Base-by-base conservation (phyloP, 2,329 filamentous ascomycete species). In the Sordariomycetes sp. region DNA sequence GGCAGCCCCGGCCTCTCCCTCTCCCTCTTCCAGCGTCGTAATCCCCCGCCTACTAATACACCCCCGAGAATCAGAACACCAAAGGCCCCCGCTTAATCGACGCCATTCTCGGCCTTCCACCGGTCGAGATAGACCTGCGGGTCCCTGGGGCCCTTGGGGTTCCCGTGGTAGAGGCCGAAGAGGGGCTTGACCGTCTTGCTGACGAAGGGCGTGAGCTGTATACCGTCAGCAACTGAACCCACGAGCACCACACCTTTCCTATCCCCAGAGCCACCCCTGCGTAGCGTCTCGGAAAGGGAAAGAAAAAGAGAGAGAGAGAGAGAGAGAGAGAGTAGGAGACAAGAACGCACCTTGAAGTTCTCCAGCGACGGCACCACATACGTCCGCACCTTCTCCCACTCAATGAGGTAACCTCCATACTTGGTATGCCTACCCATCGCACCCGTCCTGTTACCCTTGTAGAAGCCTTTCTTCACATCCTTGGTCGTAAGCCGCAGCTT, bases 371-470 rank as follows among this genome's bases (percentile, higher is more conserved):
- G 91, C 64, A 89, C 89, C 58, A 88, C 86, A 69, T 90, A 99
- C 57, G 91, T 96, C 71, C 92, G 85, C 66, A 97, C 89, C 74
- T 95, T 96, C 58, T 77, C 72, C 79, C 81, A 95, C 63, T 97
- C 87, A 63, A 97, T 85, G 53, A 84, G 70, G 71, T 94, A 99
- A 55, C 85, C 85, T 70, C 92, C 94, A 68, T 84, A 82, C 69
- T 88, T 87, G 57, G 88, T 91, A 73, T 95, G 89, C 15, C 77
- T 74, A 70, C 94, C 94, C 84, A 95, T 90, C 50, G 87, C 84
- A 1, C 94, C 94, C 1, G 90, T 86, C 53, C 91, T 80, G 65
- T 87, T 96, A 68, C 94, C 94, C 79, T 97, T 97, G 83, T 99
- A 99, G 82, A 86, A 99, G 64, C 91, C 92, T 68, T 90, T 89